phyloP scores from a whole-genome alignment of 2,329 filamentous ascomycete species.

The Penicillium verrucosum region DNA sequence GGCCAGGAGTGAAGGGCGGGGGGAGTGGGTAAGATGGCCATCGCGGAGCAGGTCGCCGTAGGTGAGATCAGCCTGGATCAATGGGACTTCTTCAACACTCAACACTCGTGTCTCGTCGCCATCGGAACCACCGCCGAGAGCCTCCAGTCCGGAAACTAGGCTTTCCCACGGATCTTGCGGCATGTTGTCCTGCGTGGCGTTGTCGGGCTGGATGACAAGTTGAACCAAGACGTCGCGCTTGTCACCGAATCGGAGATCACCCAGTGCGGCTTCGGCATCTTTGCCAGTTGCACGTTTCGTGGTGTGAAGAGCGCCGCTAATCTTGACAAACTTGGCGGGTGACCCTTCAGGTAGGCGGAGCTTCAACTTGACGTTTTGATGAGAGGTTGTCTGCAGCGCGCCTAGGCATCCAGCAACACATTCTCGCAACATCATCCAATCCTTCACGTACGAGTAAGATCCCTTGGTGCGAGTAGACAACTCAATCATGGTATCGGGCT shows the following conservation, averaged over 20 bases:
- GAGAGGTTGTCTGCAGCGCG: slow-evolving; percentile 87
- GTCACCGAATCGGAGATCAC: slow-evolving; percentile 91
- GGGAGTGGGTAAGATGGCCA: slow-evolving; percentile 78
- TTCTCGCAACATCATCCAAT: slow-evolving; percentile 99
- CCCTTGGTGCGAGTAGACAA: slow-evolving; percentile 93
- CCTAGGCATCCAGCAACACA: slow-evolving; percentile 92
- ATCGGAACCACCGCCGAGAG: slow-evolving; percentile 81
- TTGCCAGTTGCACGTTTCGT: slow-evolving; percentile 93
- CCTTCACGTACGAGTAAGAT: slow-evolving; percentile 96
- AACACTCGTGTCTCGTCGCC: slow-evolving; percentile 77
- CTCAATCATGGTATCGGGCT: slow-evolving; percentile 98
- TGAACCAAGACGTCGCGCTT: slow-evolving; percentile 94
- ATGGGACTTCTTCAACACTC: slow-evolving; percentile 89
- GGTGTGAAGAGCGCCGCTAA: slow-evolving; percentile 91
- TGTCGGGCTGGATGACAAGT: slow-evolving; percentile 86
- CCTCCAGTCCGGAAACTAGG: slow-evolving; percentile 91
- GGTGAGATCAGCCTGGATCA: slow-evolving; percentile 90
- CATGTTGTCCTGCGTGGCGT: slow-evolving; percentile 72
- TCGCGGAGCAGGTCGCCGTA: slow-evolving; percentile 94
- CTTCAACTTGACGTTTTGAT: slow-evolving; percentile 96
- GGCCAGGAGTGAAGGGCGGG: slow-evolving; percentile 83
- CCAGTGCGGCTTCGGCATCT: slow-evolving; percentile 87
- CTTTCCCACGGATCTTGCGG: slow-evolving; percentile 97
- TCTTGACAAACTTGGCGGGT: slow-evolving; percentile 97
- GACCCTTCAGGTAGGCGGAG: slow-evolving; percentile 92